Evolutionary conservation across 768 basidiomycete species (phyloP).

Genomic region (Agaricus blazei): DNA sequence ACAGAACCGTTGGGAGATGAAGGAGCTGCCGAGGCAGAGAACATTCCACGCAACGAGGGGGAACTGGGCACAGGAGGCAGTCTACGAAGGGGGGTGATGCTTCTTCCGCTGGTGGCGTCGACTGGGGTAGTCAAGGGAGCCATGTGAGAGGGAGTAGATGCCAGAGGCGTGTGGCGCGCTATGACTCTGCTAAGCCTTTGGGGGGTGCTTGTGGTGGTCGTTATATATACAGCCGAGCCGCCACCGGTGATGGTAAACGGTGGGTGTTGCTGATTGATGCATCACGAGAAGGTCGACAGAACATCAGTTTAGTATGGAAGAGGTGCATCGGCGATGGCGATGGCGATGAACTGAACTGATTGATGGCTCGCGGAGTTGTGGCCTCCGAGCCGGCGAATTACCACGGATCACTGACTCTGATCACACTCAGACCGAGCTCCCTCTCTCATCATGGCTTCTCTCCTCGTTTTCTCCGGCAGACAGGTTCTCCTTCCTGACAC

Average conservation of each 20-base stretch:
- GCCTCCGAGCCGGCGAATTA: no score
- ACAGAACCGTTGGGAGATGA: not conserved
- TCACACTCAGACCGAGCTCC: no score
- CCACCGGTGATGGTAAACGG: no score
- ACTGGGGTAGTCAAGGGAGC: not conserved
- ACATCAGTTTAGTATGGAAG: no score
- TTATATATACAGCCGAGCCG: no score
- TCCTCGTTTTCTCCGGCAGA: constrained; percentile 43
- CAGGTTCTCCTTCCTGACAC: constrained; percentile 53
- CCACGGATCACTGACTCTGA: not conserved
- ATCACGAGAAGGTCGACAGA: no score
- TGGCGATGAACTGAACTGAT: not conserved
- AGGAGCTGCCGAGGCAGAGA: not conserved
- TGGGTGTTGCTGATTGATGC: no score
- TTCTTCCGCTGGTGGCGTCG: not conserved
- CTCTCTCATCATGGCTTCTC: constrained; percentile 14
- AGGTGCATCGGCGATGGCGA: not conserved
- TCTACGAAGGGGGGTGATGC: not conserved
- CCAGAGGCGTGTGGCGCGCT: no score
- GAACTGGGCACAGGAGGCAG: constrained; percentile 4
- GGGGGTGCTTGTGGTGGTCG: no score
- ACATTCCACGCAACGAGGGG: not conserved
- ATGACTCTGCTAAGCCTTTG: no score
- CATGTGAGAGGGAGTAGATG: not conserved
- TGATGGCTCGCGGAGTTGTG: not conserved